phyloP scores from a whole-genome alignment of 2,329 filamentous ascomycete species.

The Cladorrhinum sp. region DNA sequence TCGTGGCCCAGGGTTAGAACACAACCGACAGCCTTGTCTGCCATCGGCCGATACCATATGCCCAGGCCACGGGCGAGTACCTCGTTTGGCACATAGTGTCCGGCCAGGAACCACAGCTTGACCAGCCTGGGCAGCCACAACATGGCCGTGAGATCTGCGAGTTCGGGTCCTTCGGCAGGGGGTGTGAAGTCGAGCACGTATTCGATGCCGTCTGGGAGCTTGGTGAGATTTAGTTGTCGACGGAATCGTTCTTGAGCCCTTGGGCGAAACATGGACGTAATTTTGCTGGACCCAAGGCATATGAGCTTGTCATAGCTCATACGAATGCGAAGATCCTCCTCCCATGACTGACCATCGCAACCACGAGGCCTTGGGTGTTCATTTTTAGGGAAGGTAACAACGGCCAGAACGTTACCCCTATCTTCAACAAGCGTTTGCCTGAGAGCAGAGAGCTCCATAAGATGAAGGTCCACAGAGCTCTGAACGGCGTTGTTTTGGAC shows the following conservation, averaged over 20 bases:
- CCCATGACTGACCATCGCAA: constrained; percentile 34
- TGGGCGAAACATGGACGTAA: constrained; percentile 44
- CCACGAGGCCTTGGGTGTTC: constrained; percentile 23
- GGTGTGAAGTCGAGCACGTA: constrained; percentile 65
- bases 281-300: constrained; percentile 45
- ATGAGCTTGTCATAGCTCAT: constrained; percentile 47
- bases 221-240: constrained; percentile 37
- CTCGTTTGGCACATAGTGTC: constrained; percentile 20
- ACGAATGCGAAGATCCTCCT: constrained; percentile 37
- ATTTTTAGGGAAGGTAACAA: constrained; percentile 38
- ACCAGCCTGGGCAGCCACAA: constrained; percentile 50
- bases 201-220: constrained; percentile 44
- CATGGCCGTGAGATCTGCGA: constrained; percentile 35
- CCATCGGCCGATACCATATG: constrained; percentile 33
- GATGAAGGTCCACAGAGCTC: constrained; percentile 22
- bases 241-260: constrained; percentile 39
- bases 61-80: constrained; percentile 15
- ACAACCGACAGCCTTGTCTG: constrained; percentile 33
- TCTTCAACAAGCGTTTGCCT: not conserved
- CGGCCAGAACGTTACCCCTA: constrained; percentile 23
- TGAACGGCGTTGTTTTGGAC: not conserved
- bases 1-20: constrained; percentile 47
- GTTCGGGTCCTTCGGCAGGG: constrained; percentile 58
- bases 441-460: constrained; percentile 20
- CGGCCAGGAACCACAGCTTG: constrained; percentile 40